A percentile compares a stretch with the other conserved stretches of the same genome.
Evolutionary conservation across 176 grass and related monocot genomes (phyloP).

Genomic region (Avena eriantha): DNA sequence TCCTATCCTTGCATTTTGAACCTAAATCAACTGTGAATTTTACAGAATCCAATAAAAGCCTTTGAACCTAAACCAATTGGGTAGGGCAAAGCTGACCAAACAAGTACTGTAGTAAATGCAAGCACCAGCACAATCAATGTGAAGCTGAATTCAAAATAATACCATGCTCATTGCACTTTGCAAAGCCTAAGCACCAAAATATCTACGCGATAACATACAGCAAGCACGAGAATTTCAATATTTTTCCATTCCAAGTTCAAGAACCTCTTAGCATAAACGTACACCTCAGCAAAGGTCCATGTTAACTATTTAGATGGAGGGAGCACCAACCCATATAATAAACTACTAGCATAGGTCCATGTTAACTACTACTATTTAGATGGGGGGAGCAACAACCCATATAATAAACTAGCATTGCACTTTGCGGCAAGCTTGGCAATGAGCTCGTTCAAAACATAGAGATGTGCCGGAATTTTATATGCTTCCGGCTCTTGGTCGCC

Average conservation of each 20-base stretch:
- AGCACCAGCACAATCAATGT: neutral
- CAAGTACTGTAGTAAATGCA: neutral
- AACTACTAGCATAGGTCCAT: too few species aligned
- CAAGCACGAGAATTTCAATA: neutral
- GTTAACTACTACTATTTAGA: neutral
- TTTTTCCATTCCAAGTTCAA: neutral
- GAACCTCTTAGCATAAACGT: neutral
- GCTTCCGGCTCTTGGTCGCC: neutral
- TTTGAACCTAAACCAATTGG: neutral
- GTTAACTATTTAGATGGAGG: neutral
- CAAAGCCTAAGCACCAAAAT: neutral
- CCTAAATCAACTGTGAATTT: neutral
- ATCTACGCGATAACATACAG: neutral
- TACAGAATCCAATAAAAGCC: neutral
- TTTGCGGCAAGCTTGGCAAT: conserved; percentile 5
- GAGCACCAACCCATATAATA: neutral
- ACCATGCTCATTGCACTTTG: neutral
- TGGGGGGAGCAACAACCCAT: neutral
- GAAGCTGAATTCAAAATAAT: neutral
- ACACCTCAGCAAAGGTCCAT: neutral
- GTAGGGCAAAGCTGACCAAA: neutral
- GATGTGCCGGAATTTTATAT: neutral
- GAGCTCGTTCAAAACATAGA: neutral
- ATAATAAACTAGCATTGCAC: neutral
- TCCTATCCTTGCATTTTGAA: too few species aligned